Base-by-base conservation (phyloP, 2,329 filamentous ascomycete species). In the Chaetomiaceae sp. region DNA sequence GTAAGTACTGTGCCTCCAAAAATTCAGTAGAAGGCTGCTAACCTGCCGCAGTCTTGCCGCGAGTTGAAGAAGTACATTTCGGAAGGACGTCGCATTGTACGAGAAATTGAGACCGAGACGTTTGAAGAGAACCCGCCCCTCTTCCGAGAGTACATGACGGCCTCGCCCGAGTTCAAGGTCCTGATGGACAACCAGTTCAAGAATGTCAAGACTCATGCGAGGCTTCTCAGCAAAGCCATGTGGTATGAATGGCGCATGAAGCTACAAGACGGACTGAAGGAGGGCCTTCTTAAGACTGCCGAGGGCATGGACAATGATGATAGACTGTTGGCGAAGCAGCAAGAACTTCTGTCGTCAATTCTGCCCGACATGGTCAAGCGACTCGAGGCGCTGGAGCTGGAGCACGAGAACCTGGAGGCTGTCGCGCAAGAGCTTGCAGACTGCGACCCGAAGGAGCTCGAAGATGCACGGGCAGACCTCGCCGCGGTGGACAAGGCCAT, bases 191-290 rank as follows among this genome's bases (percentile, higher is more conserved):
- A 89, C 60, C 91, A 97, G 66, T 94, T 99, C 76, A 94, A 95
- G 69, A 96, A 97, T 65, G 87, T 96, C 69, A 97, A 96, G 74
- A 91, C 90, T 0, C 88, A 95, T 67, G 90, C 92, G 14, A 82
- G 94, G 23, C 78, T 96, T 13, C 76, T 91, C 47, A 96, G 92
- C 73, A 96, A 96, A 67, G 90, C 89, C 53, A 91, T 94, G 75
- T 99, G 94, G 94, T 99, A 99, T 67, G 87, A 92, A 65, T 99
- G 94, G 94, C 86, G 94, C 36, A 92, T 89, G 78, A 92, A 94
- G 64, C 79, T 97, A 21, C 84, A 90, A 51, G 72, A 85, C 58
- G 87, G 89, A 16, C 78, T 99, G 33, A 90, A 87, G 65, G 85
- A 90, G 61, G 91, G 89, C 3, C 79, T 97, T 3, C 69, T 87